Evolutionary conservation across 169 alveolate genomes (phyloP).

Genomic region (Plasmodium knowlesi): DNA sequence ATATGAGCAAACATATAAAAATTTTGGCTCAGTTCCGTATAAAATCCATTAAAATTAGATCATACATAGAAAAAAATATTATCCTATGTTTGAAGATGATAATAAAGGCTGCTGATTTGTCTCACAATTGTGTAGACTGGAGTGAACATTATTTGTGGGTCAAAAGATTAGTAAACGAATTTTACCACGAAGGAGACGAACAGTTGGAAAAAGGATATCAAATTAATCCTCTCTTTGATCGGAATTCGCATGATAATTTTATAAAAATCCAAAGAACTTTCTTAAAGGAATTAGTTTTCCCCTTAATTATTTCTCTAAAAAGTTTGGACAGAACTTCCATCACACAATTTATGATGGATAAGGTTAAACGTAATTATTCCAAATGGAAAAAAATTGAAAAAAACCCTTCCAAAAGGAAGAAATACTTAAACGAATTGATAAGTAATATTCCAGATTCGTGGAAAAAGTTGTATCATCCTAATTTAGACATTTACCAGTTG

Average conservation of each 20-base stretch:
- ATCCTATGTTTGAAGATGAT: conserved; percentile 81
- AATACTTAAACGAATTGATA: conserved; percentile 46
- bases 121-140: conserved; percentile 91
- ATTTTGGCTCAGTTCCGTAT: conserved; percentile 89
- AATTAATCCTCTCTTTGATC: conserved; percentile 95
- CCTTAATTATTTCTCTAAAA: conserved; percentile 44
- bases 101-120: conserved; percentile 94
- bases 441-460: conserved; percentile 52
- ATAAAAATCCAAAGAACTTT: conserved; percentile 94
- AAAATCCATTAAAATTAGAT: conserved; percentile 80
- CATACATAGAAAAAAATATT: conserved; percentile 81
- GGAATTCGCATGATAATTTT: conserved; percentile 91
- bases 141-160: conserved; percentile 90
- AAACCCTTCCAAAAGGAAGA: conserved; percentile 16
- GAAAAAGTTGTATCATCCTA: conserved; percentile 21
- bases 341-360: conserved; percentile 43
- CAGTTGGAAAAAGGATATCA: conserved; percentile 91
- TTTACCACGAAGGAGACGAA: conserved; percentile 93
- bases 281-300: conserved; percentile 78
- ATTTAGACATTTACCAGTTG: conserved; percentile 33
- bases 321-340: conserved; percentile 52
- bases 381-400: conserved; percentile 72
- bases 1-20: conserved; percentile 94
- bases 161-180: conserved; percentile 88
- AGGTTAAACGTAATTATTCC: conserved; percentile 64